phyloP scores from a whole-genome alignment of 441 rosid genomes.

The Bruguiera hainesii region DNA sequence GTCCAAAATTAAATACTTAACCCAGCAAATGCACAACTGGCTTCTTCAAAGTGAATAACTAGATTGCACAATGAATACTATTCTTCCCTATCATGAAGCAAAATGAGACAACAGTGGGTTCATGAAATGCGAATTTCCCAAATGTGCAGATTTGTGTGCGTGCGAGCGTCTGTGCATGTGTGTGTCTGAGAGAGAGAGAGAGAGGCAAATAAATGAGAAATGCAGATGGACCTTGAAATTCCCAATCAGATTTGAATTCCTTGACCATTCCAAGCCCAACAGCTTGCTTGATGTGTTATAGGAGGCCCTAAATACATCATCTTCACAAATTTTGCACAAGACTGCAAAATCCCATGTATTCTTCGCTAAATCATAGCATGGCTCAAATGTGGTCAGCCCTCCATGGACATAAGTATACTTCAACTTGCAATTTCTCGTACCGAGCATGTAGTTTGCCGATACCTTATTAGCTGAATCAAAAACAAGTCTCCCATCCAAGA shows the following conservation, averaged over 20 bases:
- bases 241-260: slow-evolving; percentile 52
- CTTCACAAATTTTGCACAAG: slow-evolving; percentile 52
- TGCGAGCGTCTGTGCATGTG: too few species aligned
- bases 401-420: slow-evolving; percentile 71
- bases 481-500: slow-evolving; percentile 59
- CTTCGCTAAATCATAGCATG: slow-evolving; percentile 68
- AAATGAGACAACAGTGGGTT: background rate
- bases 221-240: slow-evolving; percentile 52
- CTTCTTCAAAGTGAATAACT: background rate
- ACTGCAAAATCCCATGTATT: slow-evolving; percentile 85
- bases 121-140: too few species aligned
- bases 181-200: background rate
- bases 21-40: slow-evolving; percentile 2
- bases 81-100: background rate
- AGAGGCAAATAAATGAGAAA: slow-evolving; percentile 5
- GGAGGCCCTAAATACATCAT: slow-evolving; percentile 59
- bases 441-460: slow-evolving; percentile 71
- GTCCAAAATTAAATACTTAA: background rate
- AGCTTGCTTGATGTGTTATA: slow-evolving; percentile 66
- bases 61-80: background rate
- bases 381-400: slow-evolving; percentile 72
- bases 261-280: slow-evolving; percentile 76
- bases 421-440: slow-evolving; percentile 77
- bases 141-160: too few species aligned
- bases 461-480: slow-evolving; percentile 78